Evolutionary conservation across 2,329 filamentous ascomycete species (phyloP).

Genomic region (Fusarium gaditjirri): DNA sequence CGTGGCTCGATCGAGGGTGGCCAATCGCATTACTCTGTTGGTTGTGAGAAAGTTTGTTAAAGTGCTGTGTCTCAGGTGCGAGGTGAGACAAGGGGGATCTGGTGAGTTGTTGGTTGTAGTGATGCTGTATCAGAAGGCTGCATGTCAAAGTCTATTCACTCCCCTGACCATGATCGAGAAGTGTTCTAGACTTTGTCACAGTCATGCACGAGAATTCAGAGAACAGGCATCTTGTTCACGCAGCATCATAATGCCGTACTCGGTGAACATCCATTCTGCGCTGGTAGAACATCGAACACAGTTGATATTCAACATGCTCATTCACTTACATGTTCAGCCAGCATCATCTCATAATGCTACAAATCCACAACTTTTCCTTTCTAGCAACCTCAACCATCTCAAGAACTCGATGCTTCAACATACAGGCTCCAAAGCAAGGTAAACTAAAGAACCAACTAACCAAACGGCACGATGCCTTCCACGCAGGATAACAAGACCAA

Average conservation of each 20-base stretch:
- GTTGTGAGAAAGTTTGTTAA: background rate
- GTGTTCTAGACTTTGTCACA: background rate
- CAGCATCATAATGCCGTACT: background rate
- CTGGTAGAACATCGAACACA: background rate
- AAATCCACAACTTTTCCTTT: background rate
- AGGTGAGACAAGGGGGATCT: background rate
- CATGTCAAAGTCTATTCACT: background rate
- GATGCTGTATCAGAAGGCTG: background rate
- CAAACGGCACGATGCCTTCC: background rate
- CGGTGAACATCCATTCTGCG: background rate
- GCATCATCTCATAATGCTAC: background rate
- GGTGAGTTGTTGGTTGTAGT: background rate
- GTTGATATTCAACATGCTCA: background rate
- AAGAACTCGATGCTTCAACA: fast-evolving
- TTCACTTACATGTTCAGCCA: background rate
- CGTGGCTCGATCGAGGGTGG: background rate
- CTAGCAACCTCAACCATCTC: background rate
- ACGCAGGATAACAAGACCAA: background rate
- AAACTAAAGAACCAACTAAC: background rate
- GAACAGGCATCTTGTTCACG: background rate
- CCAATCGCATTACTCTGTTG: background rate
- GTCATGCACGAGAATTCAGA: no score
- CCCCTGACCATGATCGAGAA: background rate
- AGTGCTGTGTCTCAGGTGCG: background rate
- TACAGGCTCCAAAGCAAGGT: background rate